Conservation (phyloP, 306 rosid species). For the Gleditsia sinensis region DNA sequence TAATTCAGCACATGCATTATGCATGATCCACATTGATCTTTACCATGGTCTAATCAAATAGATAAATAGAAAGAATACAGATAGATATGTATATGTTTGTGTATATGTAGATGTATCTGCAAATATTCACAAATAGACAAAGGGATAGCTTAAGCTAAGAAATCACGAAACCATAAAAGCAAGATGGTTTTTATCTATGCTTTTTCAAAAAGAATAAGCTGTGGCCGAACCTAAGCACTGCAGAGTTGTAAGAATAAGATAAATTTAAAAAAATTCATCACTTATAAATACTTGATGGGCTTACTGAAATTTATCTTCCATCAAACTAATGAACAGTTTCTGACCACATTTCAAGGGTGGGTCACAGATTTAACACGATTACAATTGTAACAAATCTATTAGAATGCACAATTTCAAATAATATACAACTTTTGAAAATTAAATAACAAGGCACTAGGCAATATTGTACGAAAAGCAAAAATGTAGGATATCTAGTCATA, state of each 20-base stretch:
- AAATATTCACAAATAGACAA: background rate
- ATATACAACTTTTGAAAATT: slow-evolving; percentile 1
- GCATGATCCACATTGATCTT: slow-evolving; percentile 8
- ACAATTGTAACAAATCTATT: background rate
- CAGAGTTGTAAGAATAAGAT: background rate
- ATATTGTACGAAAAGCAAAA: slow-evolving; percentile 1
- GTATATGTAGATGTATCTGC: background rate
- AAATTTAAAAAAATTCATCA: background rate
- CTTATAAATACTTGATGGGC: background rate
- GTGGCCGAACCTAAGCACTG: background rate
- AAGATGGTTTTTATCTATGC: slow-evolving; percentile 12
- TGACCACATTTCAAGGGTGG: slow-evolving; percentile 12
- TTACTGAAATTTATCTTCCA: slow-evolving; percentile 21
- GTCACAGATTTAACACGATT: background rate
- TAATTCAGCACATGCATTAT: slow-evolving; percentile 11
- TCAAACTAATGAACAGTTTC: background rate
- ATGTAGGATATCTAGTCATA: background rate
- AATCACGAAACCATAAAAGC: slow-evolving; percentile 13
- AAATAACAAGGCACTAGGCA: background rate
- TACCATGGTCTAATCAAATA: background rate
- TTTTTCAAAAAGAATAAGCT: background rate
- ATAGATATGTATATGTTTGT: background rate
- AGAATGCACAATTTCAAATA: background rate
- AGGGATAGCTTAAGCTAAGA: background rate
- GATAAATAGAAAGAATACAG: background rate